phyloP scores from a whole-genome alignment of 2,329 filamentous ascomycete genomes.

The Lecanosticta acicola region DNA sequence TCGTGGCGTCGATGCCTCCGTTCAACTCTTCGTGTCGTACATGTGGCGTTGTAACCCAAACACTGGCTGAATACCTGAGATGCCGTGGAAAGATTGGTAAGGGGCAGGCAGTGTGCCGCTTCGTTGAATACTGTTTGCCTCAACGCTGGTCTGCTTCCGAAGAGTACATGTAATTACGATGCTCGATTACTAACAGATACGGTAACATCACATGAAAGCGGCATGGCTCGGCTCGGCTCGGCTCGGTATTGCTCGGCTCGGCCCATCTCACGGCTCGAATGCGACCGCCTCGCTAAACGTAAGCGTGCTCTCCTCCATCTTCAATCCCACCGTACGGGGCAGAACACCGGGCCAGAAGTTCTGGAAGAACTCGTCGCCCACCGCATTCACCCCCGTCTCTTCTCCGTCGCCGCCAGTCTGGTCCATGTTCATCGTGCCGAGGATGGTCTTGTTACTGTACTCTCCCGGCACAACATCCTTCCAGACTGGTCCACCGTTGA shows the following conservation, averaged over 20 bases:
- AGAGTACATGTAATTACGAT: too few species aligned
- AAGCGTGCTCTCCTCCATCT: slow-evolving; percentile 9
- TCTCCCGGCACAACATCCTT: slow-evolving; percentile 15
- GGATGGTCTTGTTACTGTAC: slow-evolving; percentile 5
- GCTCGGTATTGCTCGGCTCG: background rate
- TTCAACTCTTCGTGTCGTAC: too few species aligned
- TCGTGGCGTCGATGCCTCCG: too few species aligned
- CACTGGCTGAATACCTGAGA: too few species aligned
- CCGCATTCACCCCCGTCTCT: slow-evolving; percentile 10
- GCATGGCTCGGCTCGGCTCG: background rate
- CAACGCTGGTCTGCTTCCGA: too few species aligned
- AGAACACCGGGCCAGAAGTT: slow-evolving; percentile 14
- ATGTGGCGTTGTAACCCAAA: too few species aligned
- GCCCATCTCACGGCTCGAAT: background rate
- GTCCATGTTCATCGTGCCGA: slow-evolving; percentile 12
- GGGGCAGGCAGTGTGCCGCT: too few species aligned
- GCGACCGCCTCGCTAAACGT: slow-evolving; percentile 6
- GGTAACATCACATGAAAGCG: too few species aligned
- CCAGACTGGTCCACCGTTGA: slow-evolving; percentile 7
- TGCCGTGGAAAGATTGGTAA: too few species aligned
- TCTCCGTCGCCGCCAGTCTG: slow-evolving; percentile 14
- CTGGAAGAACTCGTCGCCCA: slow-evolving; percentile 11
- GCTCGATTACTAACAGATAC: too few species aligned
- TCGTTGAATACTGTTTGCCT: too few species aligned
- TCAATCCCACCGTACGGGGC: slow-evolving; percentile 7